Conservation (phyloP, 2,329 filamentous ascomycete species). For the Myriosclerotinia scirpicola region DNA sequence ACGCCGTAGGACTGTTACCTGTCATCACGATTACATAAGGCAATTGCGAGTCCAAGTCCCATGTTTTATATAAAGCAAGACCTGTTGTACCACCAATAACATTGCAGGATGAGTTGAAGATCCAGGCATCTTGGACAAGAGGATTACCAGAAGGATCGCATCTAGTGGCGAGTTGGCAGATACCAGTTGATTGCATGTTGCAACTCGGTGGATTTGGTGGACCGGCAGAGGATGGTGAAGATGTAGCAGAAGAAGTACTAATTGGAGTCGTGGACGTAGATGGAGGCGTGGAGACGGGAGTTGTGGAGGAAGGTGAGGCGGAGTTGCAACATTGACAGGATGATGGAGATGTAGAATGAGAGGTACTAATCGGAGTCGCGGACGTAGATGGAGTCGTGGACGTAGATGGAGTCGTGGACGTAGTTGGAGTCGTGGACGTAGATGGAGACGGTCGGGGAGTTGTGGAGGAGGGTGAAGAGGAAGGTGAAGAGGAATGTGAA, state of each 20-base stretch:
- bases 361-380: constrained; percentile 3
- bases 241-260: not conserved
- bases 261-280: not conserved
- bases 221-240: constrained; percentile 13
- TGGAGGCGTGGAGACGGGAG: constrained; percentile 6
- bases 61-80: constrained; percentile 15
- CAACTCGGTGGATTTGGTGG: constrained; percentile 16
- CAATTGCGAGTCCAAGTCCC: constrained; percentile 13
- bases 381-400: not conserved
- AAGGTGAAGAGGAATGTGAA: not conserved
- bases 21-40: constrained; percentile 18
- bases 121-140: constrained; percentile 20
- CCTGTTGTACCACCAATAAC: constrained; percentile 22
- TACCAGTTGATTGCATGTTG: constrained; percentile 14
- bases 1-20: constrained; percentile 21
- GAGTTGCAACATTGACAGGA: not conserved
- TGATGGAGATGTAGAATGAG: not conserved
- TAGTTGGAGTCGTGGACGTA: constrained; percentile 5
- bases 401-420: not conserved
- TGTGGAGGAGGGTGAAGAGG: not conserved
- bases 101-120: constrained; percentile 21
- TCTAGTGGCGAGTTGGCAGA: constrained; percentile 21
- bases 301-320: not conserved
- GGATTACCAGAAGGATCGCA: not conserved
- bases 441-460: constrained; percentile 5